These are phyloP conservation scores for Xylaria cubensis DNA, from an alignment of 495 filamentous ascomycete species.

Conservation along the genomic window DNA sequence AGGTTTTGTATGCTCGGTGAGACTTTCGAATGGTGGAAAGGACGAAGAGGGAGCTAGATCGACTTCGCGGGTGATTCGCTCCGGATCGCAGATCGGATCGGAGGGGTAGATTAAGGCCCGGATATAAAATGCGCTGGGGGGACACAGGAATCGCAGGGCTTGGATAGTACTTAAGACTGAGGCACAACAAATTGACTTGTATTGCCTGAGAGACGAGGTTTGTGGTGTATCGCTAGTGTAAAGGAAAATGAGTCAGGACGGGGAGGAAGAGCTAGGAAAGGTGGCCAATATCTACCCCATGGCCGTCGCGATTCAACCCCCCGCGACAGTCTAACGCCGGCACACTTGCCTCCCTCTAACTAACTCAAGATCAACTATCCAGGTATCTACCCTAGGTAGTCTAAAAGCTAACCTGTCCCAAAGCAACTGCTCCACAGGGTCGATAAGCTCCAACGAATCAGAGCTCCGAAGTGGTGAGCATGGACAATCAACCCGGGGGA, in stretches of 20 bases:
- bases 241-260: not conserved
- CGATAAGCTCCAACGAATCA: constrained; percentile 29
- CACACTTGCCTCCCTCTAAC: not conserved
- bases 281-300: constrained; percentile 13
- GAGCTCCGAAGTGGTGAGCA: not conserved
- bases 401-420: not conserved
- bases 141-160: not conserved
- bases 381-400: not conserved
- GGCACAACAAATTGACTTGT: not conserved
- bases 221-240: not conserved
- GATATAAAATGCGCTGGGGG: not conserved
- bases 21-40: not conserved
- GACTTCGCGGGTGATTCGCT: constrained; percentile 5
- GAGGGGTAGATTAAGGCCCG: constrained; percentile 11
- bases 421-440: not conserved
- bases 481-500: not conserved
- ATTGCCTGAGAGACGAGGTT: not conserved
- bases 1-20: constrained; percentile 6
- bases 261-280: not conserved
- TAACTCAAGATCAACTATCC: not conserved
- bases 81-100: not conserved
- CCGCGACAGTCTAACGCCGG: constrained; percentile 9
- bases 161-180: not conserved
- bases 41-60: not conserved
- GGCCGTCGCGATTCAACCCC: constrained; percentile 3